phyloP scores from a whole-genome alignment of 768 basidiomycete genomes.

The Rhizopogon salebrosus region DNA sequence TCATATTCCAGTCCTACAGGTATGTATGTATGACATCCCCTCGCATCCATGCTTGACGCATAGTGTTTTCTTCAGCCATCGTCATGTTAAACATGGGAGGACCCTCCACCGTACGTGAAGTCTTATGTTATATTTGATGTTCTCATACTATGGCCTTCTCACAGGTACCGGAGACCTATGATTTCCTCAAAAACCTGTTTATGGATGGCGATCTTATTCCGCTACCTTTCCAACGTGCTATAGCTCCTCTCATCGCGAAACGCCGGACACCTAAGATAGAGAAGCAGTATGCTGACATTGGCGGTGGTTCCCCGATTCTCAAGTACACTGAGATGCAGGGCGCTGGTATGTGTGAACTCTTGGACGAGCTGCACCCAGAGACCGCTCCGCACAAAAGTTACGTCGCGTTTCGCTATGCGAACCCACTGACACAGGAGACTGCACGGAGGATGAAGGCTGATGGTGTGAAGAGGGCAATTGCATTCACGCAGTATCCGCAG shows the following conservation, averaged over 20 bases:
- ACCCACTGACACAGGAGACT: conserved; percentile 81
- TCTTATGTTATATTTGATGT: neutral
- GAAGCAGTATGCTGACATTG: conserved; percentile 90
- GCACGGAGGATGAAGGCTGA: conserved; percentile 82
- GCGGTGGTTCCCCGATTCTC: conserved; percentile 95
- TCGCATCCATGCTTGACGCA: conserved; percentile 11
- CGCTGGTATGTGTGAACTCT: conserved; percentile 78
- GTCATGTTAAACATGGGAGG: conserved; percentile 99
- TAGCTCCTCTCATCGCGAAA: conserved; percentile 86
- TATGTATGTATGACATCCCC: conserved; percentile 18
- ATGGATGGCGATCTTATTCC: conserved; percentile 92
- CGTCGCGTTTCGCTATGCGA: conserved; percentile 92
- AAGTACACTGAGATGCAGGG: conserved; percentile 87
- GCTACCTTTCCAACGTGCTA: conserved; percentile 81
- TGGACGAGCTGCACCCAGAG: conserved; percentile 91
- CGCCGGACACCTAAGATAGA: conserved; percentile 91
- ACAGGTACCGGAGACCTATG: conserved; percentile 87
- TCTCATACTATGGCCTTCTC: conserved; percentile 2
- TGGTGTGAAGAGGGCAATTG: conserved; percentile 87
- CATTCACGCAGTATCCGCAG: conserved; percentile 98
- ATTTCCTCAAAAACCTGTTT: conserved; percentile 91
- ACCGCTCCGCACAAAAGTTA: conserved; percentile 96
- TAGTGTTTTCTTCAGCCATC: conserved; percentile 48
- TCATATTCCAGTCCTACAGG: conserved; percentile 54
- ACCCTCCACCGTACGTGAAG: conserved; percentile 70